Conservation (phyloP, 176 grass and related monocot species). For the Chrysopogon serrulatus region DNA sequence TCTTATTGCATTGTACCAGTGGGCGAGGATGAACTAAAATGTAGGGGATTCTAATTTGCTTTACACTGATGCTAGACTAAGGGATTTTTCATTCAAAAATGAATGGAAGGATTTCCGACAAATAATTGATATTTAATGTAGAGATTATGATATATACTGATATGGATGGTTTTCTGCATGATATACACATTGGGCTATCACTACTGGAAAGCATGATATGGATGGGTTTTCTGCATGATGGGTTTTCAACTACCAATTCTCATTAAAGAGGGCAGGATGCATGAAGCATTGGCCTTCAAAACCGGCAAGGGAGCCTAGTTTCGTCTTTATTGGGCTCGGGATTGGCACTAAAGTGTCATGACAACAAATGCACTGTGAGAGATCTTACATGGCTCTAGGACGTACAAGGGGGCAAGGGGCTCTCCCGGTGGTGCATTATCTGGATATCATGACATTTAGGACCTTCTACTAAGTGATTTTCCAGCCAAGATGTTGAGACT, state of each 20-base stretch:
- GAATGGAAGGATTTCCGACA: no score
- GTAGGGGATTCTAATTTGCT: background rate
- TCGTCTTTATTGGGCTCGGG: no score
- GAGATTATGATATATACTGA: no score
- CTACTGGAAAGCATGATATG: no score
- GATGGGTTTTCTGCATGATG: background rate
- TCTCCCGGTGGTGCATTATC: background rate
- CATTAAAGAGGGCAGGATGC: background rate
- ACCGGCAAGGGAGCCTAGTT: no score
- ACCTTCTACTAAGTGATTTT: background rate
- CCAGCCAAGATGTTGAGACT: background rate
- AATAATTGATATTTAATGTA: no score
- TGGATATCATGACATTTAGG: background rate
- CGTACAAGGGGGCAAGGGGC: background rate
- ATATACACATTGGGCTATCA: no score
- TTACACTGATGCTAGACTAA: background rate
- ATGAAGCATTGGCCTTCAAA: background rate
- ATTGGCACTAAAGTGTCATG: background rate
- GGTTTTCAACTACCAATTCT: background rate
- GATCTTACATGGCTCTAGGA: background rate
- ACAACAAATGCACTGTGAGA: no score
- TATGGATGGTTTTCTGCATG: background rate
- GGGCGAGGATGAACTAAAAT: background rate
- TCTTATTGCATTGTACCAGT: background rate
- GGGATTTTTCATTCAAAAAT: background rate